Conservation (phyloP, 257 asterid genomes). For the Striga asiatica region DNA sequence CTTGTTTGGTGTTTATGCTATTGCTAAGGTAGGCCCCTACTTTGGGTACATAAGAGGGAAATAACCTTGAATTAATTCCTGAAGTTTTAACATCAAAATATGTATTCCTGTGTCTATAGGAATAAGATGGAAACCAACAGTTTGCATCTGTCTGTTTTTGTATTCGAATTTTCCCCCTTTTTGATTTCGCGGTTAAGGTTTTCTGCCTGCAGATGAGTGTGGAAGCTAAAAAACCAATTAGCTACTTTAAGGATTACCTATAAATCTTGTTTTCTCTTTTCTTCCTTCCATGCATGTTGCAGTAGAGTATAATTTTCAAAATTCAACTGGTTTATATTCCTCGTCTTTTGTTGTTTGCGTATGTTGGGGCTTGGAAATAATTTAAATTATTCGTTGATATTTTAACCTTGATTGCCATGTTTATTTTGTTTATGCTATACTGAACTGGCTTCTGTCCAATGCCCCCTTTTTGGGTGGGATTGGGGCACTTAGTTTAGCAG, state of each 20-base stretch:
- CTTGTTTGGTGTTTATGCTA: slow-evolving; percentile 83
- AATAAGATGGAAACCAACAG: too few relatives aligned
- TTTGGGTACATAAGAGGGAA: background rate
- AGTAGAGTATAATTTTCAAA: background rate
- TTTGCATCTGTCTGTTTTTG: too few relatives aligned
- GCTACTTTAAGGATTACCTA: background rate
- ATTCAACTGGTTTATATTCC: background rate
- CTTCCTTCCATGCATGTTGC: background rate
- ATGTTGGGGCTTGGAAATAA: background rate
- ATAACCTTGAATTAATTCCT: too few relatives aligned
- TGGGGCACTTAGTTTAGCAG: background rate
- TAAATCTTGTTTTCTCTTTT: background rate
- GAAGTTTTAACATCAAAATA: too few relatives aligned
- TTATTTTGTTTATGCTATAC: background rate
- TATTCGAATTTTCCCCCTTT: too few relatives aligned
- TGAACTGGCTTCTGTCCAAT: too few relatives aligned
- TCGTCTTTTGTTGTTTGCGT: background rate
- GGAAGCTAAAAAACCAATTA: background rate
- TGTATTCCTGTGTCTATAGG: too few relatives aligned
- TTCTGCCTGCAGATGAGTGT: background rate
- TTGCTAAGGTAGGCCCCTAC: slow-evolving; percentile 54
- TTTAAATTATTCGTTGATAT: background rate
- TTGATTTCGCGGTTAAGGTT: background rate
- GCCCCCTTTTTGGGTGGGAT: background rate
- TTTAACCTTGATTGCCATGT: background rate